These are phyloP conservation scores for Psilocybe tampanensis DNA, from an alignment of 768 basidiomycete species.

Conservation along the genomic window DNA sequence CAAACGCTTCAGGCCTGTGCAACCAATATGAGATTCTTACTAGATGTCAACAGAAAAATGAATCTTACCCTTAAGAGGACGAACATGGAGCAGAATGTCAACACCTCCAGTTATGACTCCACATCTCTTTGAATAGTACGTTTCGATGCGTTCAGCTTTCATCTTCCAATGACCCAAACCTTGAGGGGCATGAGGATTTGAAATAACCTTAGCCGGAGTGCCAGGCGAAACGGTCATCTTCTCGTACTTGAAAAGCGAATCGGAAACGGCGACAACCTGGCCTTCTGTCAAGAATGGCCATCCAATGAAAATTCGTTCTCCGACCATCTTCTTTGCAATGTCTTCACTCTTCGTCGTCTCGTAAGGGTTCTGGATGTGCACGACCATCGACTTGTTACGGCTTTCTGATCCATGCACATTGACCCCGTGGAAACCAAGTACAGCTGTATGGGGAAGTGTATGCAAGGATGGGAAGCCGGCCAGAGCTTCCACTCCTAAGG, in stretches of 20 bases:
- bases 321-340: slow-evolving; percentile 75
- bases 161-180: slow-evolving; percentile 76
- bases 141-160: slow-evolving; percentile 82
- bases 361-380: slow-evolving; percentile 78
- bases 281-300: slow-evolving; percentile 99
- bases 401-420: slow-evolving; percentile 92
- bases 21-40: not conserved
- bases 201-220: slow-evolving; percentile 55
- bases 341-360: slow-evolving; percentile 70
- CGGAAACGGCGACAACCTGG: slow-evolving; percentile 82
- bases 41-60: not conserved
- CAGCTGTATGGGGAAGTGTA: slow-evolving; percentile 78
- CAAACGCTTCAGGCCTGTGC: slow-evolving; percentile 81
- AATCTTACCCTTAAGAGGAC: slow-evolving; percentile 79
- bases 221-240: slow-evolving; percentile 56
- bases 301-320: slow-evolving; percentile 73
- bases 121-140: slow-evolving; percentile 83
- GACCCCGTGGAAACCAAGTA: slow-evolving; percentile 84
- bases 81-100: slow-evolving; percentile 84
- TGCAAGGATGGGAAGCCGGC: slow-evolving; percentile 97
- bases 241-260: slow-evolving; percentile 87
- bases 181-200: slow-evolving; percentile 72
- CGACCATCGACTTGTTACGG: slow-evolving; percentile 91
- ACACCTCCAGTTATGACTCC: slow-evolving; percentile 86
- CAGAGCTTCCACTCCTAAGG: slow-evolving; percentile 80